phyloP scores from a whole-genome alignment of 345 rosid genomes.

The Passiflora organensis region DNA sequence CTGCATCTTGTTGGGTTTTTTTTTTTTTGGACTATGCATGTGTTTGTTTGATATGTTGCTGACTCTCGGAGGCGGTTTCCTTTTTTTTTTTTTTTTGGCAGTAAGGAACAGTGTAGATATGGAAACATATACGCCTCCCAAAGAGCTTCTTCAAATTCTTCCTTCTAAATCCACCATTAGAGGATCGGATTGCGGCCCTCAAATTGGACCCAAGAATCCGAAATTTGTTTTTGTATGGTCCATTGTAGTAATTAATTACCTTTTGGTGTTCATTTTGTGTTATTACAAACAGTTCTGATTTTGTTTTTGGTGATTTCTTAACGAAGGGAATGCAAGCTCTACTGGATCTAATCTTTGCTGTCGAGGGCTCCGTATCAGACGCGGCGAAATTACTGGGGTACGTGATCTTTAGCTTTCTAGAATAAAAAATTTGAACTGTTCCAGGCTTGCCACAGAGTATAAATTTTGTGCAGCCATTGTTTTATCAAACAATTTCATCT shows the following conservation, averaged over 20 bases:
- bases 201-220: slow-evolving; percentile 88
- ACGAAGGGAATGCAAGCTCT: slow-evolving; percentile 88
- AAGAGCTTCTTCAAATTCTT: slow-evolving; percentile 81
- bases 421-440: too few species aligned
- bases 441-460: too few species aligned
- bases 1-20: too few species aligned
- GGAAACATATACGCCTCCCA: slow-evolving; percentile 58
- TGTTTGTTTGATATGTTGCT: neutral
- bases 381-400: slow-evolving; percentile 75
- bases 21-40: neutral
- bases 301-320: neutral
- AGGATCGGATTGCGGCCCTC: slow-evolving; percentile 58
- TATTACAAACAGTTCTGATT: neutral
- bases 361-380: slow-evolving; percentile 77
- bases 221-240: slow-evolving; percentile 60
- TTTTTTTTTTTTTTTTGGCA: slow-evolving; percentile 20
- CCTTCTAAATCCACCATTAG: slow-evolving; percentile 73
- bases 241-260: neutral
- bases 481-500: too few species aligned
- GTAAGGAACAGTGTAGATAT: slow-evolving; percentile 68
- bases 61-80: neutral
- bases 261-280: neutral
- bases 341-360: slow-evolving; percentile 65
- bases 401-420: slow-evolving; percentile 1
- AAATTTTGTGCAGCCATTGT: too few species aligned